Evolutionary conservation across 2,329 filamentous ascomycete genomes (phyloP).

Genomic region (Fusarium siculi): DNA sequence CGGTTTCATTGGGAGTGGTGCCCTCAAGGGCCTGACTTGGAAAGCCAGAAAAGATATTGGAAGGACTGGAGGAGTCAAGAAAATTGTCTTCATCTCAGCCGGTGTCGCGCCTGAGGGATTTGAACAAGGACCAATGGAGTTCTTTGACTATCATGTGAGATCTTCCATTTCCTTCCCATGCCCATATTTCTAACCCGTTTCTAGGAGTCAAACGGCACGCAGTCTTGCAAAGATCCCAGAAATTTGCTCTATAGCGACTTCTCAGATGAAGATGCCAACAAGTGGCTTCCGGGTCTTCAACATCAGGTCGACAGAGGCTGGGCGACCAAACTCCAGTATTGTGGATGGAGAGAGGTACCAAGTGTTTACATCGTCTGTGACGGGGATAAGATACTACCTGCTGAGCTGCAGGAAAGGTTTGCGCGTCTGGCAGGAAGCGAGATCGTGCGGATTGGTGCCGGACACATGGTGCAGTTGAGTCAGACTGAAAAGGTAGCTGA

Average conservation of each 20-base stretch:
- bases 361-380: neutral
- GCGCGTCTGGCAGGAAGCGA: neutral
- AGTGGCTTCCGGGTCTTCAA: neutral
- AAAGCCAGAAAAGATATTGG: neutral
- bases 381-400: neutral
- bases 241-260: neutral
- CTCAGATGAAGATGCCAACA: neutral
- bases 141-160: neutral
- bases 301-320: neutral
- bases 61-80: neutral
- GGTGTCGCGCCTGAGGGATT: neutral
- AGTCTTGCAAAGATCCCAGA: neutral
- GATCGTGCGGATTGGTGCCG: neutral
- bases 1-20: neutral
- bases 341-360: neutral
- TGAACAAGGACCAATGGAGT: neutral
- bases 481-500: neutral
- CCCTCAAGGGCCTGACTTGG: neutral
- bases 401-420: neutral
- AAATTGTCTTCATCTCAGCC: neutral
- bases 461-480: neutral
- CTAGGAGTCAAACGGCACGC: neutral
- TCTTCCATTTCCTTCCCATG: accelerated
- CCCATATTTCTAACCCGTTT: accelerated
- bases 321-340: neutral